phyloP scores from a whole-genome alignment of 1,139 yeast genomes.

The Debaryomycetaceae sp. region DNA sequence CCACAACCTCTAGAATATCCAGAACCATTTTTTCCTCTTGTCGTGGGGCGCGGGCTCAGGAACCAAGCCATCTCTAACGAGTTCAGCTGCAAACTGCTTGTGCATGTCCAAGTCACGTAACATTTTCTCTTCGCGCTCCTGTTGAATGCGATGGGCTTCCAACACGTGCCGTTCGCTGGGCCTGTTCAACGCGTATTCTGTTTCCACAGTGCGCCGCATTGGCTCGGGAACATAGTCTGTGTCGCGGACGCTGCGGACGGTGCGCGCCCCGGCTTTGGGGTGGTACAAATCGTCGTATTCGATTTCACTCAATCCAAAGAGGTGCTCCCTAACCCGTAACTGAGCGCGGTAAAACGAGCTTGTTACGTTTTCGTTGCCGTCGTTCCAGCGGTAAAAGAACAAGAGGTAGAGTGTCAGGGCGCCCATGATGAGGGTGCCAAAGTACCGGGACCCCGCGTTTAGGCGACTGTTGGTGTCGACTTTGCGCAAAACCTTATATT shows the following conservation, averaged over 20 bases:
- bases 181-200: constrained; percentile 47
- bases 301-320: constrained; percentile 44
- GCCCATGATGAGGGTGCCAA: constrained; percentile 35
- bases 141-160: constrained; percentile 64
- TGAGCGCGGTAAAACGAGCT: constrained; percentile 57
- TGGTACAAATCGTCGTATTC: constrained; percentile 55
- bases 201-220: constrained; percentile 29
- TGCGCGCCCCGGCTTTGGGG: constrained; percentile 25
- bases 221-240: constrained; percentile 31
- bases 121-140: constrained; percentile 57
- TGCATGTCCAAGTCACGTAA: constrained; percentile 43
- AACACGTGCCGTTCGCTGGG: constrained; percentile 65
- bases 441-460: constrained; percentile 45
- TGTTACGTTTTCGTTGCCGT: constrained; percentile 68
- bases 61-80: constrained; percentile 16
- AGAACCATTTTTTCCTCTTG: constrained; percentile 23
- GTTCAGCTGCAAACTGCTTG: constrained; percentile 16
- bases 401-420: constrained; percentile 46
- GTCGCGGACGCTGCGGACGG: constrained; percentile 32
- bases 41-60: constrained; percentile 5
- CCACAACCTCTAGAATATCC: constrained; percentile 14
- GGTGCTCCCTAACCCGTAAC: constrained; percentile 40
- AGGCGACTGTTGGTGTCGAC: constrained; percentile 46
- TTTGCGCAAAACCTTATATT: constrained; percentile 59
- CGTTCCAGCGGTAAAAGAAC: constrained; percentile 78